Base-by-base conservation (phyloP, 1,284 basidiomycete genomes). In the Lentinula novae-zelandiae region DNA sequence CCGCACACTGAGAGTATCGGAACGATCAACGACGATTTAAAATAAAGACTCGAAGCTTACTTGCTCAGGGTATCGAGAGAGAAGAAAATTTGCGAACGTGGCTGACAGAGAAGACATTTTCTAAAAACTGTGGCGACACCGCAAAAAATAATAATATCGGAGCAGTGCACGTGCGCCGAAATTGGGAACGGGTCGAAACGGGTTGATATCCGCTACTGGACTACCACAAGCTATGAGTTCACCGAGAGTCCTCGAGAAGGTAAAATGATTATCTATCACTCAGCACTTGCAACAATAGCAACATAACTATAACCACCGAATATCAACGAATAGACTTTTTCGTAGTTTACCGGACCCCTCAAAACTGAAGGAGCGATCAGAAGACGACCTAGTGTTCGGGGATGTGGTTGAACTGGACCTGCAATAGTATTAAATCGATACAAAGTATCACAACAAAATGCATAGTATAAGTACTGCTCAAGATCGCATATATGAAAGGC, bases 1-100 rank as follows among this genome's bases (percentile, higher is more conserved):
- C 93, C 93, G 74, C 93, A 96, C 93, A 96, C 89, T 88, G 60
- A 38, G 40, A 53, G 48, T 6, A 58, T 17, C 13, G 13, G 3
- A 50, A 13, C 33, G 3, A 57, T 40, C 7, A 54, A 60, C 40
- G 13, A n/a, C 31, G 49, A n/a, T 20, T 10, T 6, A 58, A 48
- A 33, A n/a, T 15, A 50, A 38, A 13, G 31, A 39, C 9, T 33
- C 31, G 3, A n/a, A 10, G 49, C 58, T 42, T 36, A 54, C 58
- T 60, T 33, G 53, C 46, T 36, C 15, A 38, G 44, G 40, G 27
- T 17, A 51, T 38, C 8, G 20, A 34, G 15, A 33, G 56, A 39
- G 15, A 17, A 31, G 36, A 50, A 27, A 10, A 39, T 27, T 49
- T 5, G n/a, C 36, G 34, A 58, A 58, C 57, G 57, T 58, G 57